These are phyloP conservation scores for Pestalotiopsis sp. DNA, from an alignment of 2,329 filamentous ascomycete species.

Conservation along the genomic window DNA sequence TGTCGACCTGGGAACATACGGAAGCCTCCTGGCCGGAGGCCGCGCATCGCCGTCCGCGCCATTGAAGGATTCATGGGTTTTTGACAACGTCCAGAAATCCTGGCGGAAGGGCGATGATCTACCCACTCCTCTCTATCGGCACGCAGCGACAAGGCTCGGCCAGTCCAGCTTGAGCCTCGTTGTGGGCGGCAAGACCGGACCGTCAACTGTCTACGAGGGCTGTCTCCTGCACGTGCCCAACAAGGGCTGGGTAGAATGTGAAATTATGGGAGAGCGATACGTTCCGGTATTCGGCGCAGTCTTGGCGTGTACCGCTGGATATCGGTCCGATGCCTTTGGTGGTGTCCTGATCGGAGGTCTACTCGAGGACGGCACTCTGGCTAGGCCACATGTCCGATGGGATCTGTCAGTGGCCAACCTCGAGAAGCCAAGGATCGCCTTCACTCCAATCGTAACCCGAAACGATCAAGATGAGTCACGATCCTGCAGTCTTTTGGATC, in stretches of 20 bases:
- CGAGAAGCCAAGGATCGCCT: slow-evolving; percentile 28
- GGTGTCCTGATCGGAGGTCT: slow-evolving; percentile 77
- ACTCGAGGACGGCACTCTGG: slow-evolving; percentile 60
- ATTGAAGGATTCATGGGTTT: slow-evolving; percentile 75
- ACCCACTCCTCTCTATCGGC: slow-evolving; percentile 73
- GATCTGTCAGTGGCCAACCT: slow-evolving; percentile 34
- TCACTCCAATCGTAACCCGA: slow-evolving; percentile 15
- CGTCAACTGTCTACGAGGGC: slow-evolving; percentile 46
- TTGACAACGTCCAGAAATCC: slow-evolving; percentile 47
- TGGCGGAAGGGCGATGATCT: slow-evolving; percentile 69
- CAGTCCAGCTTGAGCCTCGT: slow-evolving; percentile 54
- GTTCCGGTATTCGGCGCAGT: slow-evolving; percentile 44
- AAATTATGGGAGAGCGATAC: slow-evolving; percentile 32
- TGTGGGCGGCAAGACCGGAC: slow-evolving; percentile 60
- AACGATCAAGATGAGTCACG: slow-evolving; percentile 12
- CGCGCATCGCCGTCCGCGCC: slow-evolving; percentile 72
- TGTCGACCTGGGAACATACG: slow-evolving; percentile 59
- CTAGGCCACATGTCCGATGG: slow-evolving; percentile 67
- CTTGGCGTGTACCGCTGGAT: slow-evolving; percentile 31
- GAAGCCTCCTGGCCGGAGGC: slow-evolving; percentile 72
- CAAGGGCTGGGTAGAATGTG: slow-evolving; percentile 48
- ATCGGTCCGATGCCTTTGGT: slow-evolving; percentile 32
- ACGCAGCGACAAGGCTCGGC: slow-evolving; percentile 59
- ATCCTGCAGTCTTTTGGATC: slow-evolving; percentile 21
- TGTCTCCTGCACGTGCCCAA: slow-evolving; percentile 53